Percentiles rank a stretch among this genome's conserved stretches.
Evolutionary conservation across 164 flowering plant species (phyloP).

Genomic region (Chimonanthus salicifolius): DNA sequence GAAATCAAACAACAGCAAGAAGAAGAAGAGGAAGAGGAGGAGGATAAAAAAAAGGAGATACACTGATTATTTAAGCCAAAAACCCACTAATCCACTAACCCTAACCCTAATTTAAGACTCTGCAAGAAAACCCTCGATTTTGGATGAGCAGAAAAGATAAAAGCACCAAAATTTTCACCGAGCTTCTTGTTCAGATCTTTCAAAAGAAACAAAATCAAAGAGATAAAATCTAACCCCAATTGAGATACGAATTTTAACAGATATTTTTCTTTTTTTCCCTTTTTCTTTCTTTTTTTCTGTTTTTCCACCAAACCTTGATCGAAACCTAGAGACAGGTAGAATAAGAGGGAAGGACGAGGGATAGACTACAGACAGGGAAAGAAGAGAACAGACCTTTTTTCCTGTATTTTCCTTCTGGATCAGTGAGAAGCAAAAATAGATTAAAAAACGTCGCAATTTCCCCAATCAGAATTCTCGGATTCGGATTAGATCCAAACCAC

Average conservation of each 20-base stretch:
- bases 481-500: conserved; percentile 3
- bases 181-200: conserved; percentile 30
- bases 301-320: background rate
- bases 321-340: background rate
- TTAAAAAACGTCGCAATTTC: conserved; percentile 6
- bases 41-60: no score
- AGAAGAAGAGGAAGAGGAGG: background rate
- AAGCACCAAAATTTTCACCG: conserved; percentile 71
- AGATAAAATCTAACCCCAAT: conserved; percentile 6
- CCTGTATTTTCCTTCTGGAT: no score
- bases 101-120: conserved; percentile 11
- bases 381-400: no score
- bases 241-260: no score
- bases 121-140: conserved; percentile 67
- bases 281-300: background rate
- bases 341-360: background rate
- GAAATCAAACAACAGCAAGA: background rate
- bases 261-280: no score
- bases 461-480: background rate
- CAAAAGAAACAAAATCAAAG: background rate
- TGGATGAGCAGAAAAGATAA: conserved; percentile 52
- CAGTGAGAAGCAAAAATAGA: background rate
- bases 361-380: background rate
- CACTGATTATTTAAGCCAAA: background rate
- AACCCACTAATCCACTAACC: background rate